Conservation (phyloP, 495 filamentous ascomycete species). For the Neurospora africana region DNA sequence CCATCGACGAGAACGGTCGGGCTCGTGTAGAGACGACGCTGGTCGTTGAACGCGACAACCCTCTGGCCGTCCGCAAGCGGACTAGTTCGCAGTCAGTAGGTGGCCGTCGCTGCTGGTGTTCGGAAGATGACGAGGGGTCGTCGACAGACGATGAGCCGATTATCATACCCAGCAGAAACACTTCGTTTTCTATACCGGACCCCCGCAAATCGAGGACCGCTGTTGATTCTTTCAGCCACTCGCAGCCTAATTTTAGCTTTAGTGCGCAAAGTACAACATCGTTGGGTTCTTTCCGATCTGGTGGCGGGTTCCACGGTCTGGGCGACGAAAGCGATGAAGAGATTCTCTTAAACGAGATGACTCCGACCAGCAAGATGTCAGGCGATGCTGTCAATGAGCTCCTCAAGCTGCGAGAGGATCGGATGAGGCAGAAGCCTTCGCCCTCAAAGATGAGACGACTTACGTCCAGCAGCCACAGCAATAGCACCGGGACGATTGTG, state of each 20-base stretch:
- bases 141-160: constrained; percentile 59
- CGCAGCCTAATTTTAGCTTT: constrained; percentile 29
- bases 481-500: constrained; percentile 6
- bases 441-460: constrained; percentile 20
- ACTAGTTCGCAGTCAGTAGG: constrained; percentile 18
- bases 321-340: constrained; percentile 45
- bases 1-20: constrained; percentile 59
- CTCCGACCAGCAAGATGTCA: constrained; percentile 17
- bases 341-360: constrained; percentile 40
- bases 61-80: constrained; percentile 18
- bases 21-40: constrained; percentile 61
- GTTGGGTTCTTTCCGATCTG: constrained; percentile 18
- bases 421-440: constrained; percentile 41
- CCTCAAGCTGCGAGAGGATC: constrained; percentile 59
- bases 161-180: constrained; percentile 51
- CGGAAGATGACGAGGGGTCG: constrained; percentile 36
- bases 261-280: constrained; percentile 33
- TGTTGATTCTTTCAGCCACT: constrained; percentile 43
- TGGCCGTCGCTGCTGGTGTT: constrained; percentile 23
- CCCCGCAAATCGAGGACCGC: constrained; percentile 31
- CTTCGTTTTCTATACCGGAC: constrained; percentile 52
- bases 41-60: constrained; percentile 34
- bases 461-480: neutral
- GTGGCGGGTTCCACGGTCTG: constrained; percentile 17
- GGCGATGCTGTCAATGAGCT: constrained; percentile 50